phyloP scores from a whole-genome alignment of 768 basidiomycete genomes.

The Suillus lakei region DNA sequence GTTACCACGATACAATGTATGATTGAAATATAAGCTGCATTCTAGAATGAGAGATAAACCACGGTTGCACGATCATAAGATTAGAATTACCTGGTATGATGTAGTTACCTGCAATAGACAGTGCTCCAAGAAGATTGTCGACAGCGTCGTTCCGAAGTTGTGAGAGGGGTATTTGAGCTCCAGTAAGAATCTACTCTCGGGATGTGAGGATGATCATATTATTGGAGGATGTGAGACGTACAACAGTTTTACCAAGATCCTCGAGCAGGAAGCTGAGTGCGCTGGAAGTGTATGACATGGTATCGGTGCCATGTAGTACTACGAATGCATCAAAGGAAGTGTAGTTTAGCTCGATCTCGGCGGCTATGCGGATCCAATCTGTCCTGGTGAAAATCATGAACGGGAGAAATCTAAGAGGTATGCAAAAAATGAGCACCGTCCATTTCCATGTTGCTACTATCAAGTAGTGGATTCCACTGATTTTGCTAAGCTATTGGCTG shows the following conservation, averaged over 20 bases:
- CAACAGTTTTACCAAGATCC: slow-evolving; percentile 91
- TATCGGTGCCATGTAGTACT: slow-evolving; percentile 89
- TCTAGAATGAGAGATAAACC: slow-evolving; percentile 46
- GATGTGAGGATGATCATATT: neutral
- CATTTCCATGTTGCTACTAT: slow-evolving; percentile 89
- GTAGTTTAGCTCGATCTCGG: slow-evolving; percentile 94
- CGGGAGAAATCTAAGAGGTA: slow-evolving; percentile 4
- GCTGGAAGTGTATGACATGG: slow-evolving; percentile 89
- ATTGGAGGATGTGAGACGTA: slow-evolving; percentile 36
- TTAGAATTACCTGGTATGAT: slow-evolving; percentile 77
- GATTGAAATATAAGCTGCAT: slow-evolving; percentile 89
- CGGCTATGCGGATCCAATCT: slow-evolving; percentile 92
- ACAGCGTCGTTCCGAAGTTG: slow-evolving; percentile 94
- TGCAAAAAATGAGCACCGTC: slow-evolving; percentile 50
- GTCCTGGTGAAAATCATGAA: slow-evolving; percentile 17
- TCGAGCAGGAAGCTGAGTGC: slow-evolving; percentile 91
- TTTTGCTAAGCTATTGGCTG: neutral
- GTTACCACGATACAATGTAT: slow-evolving; percentile 85
- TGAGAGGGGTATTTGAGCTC: slow-evolving; percentile 92
- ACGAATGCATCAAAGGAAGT: slow-evolving; percentile 87
- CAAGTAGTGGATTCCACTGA: slow-evolving; percentile 86
- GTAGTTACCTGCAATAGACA: slow-evolving; percentile 89
- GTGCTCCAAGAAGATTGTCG: slow-evolving; percentile 88
- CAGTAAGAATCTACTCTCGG: slow-evolving; percentile 76
- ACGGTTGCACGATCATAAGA: neutral